Conservation (phyloP, 129 eudicot species). For the Helianthus tuberosus region DNA sequence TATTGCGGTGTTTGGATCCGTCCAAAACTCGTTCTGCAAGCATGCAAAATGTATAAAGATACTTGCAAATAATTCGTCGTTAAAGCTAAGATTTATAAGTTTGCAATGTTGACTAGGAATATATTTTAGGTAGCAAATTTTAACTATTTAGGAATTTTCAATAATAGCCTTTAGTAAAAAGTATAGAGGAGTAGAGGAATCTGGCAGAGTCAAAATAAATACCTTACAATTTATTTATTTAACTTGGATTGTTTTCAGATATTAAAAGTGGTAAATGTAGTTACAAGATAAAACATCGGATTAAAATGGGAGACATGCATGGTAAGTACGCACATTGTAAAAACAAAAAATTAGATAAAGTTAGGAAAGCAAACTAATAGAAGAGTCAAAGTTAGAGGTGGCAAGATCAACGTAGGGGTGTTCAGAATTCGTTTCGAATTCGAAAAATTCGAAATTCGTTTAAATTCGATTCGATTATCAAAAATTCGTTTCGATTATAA, state of each 20-base stretch:
- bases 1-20: constrained; percentile 62
- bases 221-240: not conserved
- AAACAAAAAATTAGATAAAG: not conserved
- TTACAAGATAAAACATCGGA: not conserved
- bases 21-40: constrained; percentile 74
- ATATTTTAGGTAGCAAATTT: not conserved
- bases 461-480: too few species aligned
- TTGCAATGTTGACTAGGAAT: not conserved
- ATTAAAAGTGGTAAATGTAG: not conserved
- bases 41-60: not conserved
- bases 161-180: not conserved
- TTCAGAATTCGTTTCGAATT: too few species aligned
- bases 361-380: constrained; percentile 1
- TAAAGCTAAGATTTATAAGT: not conserved
- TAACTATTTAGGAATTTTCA: not conserved
- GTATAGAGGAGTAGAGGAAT: not conserved
- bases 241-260: not conserved
- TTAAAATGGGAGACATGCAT: not conserved
- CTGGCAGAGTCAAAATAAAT: not conserved
- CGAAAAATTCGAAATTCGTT: too few species aligned
- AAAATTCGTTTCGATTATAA: too few species aligned
- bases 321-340: not conserved
- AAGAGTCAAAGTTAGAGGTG: not conserved
- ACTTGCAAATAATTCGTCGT: not conserved
- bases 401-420: too few species aligned